A percentile compares a stretch with the other conserved stretches of the same genome.
phyloP scores from a whole-genome alignment of 768 basidiomycete species.

The Hericium coralloides region DNA sequence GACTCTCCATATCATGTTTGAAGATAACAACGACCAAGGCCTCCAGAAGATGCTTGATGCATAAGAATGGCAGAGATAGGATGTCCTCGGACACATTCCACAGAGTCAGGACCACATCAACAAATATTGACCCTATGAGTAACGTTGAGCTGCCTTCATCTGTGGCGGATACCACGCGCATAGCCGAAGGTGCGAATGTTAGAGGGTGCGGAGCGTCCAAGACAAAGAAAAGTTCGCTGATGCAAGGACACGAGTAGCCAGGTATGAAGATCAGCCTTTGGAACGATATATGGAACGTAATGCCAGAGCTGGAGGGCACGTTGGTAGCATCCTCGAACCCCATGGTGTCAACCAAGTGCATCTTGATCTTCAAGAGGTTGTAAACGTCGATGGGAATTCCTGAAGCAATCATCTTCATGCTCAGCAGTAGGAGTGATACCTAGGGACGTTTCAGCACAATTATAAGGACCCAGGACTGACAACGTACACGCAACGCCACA shows the following conservation, averaged over 20 bases:
- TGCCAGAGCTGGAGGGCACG: conserved; percentile 37
- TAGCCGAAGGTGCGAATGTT: conserved; percentile 38
- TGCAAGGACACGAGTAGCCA: conserved; percentile 39
- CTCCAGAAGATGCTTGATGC: conserved; percentile 55
- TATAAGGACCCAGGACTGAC: neutral
- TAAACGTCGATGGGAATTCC: conserved; percentile 45
- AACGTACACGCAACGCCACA: conserved; percentile 34
- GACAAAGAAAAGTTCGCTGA: conserved; percentile 46
- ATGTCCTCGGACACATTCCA: conserved; percentile 40
- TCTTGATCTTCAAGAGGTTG: conserved; percentile 53
- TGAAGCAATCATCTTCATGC: conserved; percentile 58
- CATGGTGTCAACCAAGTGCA: conserved; percentile 34
- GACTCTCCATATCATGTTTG: conserved; percentile 64
- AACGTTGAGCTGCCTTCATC: conserved; percentile 35
- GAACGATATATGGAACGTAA: conserved; percentile 46
- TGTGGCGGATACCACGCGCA: conserved; percentile 26
- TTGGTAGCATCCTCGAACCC: conserved; percentile 48
- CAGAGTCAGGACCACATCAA: conserved; percentile 49
- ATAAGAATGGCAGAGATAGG: conserved; percentile 40
- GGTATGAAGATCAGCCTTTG: conserved; percentile 36
- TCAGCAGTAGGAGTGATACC: conserved; percentile 48
- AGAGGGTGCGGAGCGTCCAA: conserved; percentile 51
- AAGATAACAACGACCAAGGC: conserved; percentile 54
- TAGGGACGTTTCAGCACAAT: conserved; percentile 16
- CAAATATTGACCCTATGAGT: conserved; percentile 54